These are phyloP conservation scores for Aspergillus egyptiacus DNA, from an alignment of 495 filamentous ascomycete genomes.

Conservation along the genomic window DNA sequence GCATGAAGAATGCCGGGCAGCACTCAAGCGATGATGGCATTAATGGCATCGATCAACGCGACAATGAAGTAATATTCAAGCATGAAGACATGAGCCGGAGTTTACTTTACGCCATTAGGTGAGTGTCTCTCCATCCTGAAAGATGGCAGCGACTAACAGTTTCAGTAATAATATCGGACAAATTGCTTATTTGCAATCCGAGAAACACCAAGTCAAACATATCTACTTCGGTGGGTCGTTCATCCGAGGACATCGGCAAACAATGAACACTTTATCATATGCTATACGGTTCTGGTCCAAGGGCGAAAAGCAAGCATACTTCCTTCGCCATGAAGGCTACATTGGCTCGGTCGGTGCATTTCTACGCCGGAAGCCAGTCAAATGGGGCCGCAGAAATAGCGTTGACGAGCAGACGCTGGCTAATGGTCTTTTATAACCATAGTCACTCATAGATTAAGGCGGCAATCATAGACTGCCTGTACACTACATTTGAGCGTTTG, in stretches of 20 bases:
- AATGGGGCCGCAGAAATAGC: conserved; percentile 86
- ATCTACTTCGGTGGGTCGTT: conserved; percentile 98
- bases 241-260: conserved; percentile 92
- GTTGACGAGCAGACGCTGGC: conserved; percentile 43
- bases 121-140: conserved; percentile 10
- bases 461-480: not conserved
- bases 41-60: conserved; percentile 36
- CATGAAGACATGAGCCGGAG: conserved; percentile 63
- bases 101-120: conserved; percentile 78
- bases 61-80: conserved; percentile 41
- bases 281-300: conserved; percentile 97
- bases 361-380: conserved; percentile 78
- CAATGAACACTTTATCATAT: conserved; percentile 92
- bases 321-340: conserved; percentile 92
- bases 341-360: conserved; percentile 96
- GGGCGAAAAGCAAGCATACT: conserved; percentile 90
- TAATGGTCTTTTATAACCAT: conserved; percentile 15
- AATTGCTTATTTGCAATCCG: conserved; percentile 90
- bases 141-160: conserved; percentile 16
- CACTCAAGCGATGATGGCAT: conserved; percentile 28
- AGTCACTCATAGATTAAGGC: not conserved
- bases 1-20: conserved; percentile 72
- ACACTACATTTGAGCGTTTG: conserved; percentile 13
- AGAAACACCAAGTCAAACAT: conserved; percentile 81
- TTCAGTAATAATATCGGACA: conserved; percentile 93